These are phyloP conservation scores for Boletus eberwhitei DNA, from an alignment of 768 basidiomycete genomes.

Conservation along the genomic window DNA sequence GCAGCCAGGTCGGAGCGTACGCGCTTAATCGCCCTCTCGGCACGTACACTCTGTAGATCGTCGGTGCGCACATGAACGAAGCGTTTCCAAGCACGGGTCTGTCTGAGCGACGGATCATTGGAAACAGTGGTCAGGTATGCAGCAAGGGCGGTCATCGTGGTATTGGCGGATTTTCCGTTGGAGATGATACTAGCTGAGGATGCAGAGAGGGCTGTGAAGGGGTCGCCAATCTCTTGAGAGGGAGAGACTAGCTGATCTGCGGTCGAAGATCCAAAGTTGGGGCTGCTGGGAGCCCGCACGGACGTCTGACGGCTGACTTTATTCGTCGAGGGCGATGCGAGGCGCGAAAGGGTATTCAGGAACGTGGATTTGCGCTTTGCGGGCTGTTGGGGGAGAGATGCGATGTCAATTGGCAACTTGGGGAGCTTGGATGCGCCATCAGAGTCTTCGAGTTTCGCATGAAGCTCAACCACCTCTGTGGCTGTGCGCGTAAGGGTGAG, in stretches of 20 bases:
- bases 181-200: conserved; percentile 23
- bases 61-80: conserved; percentile 85
- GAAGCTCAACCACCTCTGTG: conserved; percentile 76
- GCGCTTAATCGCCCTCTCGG: conserved; percentile 85
- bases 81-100: conserved; percentile 72
- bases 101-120: conserved; percentile 60
- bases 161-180: conserved; percentile 36
- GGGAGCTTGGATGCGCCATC: conserved; percentile 58
- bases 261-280: conserved; percentile 33
- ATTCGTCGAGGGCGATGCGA: conserved; percentile 66
- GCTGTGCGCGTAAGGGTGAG: conserved; percentile 79
- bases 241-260: conserved; percentile 44
- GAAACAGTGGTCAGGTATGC: conserved; percentile 78
- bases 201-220: conserved; percentile 48
- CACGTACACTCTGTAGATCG: conserved; percentile 82
- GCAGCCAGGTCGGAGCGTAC: conserved; percentile 82
- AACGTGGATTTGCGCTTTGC: conserved; percentile 80
- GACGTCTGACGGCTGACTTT: conserved; percentile 46
- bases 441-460: conserved; percentile 70
- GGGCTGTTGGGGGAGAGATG: conserved; percentile 47
- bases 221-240: conserved; percentile 55
- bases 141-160: conserved; percentile 64
- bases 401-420: conserved; percentile 55
- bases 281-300: conserved; percentile 31
- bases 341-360: conserved; percentile 79